These are phyloP conservation scores for Naganishia onofrii DNA, from an alignment of 768 basidiomycete species.

Conservation along the genomic window DNA sequence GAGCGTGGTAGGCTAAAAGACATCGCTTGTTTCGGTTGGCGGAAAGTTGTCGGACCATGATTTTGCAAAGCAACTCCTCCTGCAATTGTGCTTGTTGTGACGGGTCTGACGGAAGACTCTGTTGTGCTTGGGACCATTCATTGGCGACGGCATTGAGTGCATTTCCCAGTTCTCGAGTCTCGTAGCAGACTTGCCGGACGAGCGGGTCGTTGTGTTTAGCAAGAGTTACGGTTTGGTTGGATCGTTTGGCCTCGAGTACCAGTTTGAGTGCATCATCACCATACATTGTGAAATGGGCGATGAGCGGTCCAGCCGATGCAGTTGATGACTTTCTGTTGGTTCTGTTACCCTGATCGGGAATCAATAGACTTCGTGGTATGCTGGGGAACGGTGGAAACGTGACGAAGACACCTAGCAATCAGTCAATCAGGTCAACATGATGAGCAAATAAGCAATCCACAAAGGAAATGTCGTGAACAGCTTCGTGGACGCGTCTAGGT, in stretches of 20 bases:
- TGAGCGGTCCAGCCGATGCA: too few relatives aligned
- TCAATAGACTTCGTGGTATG: too few relatives aligned
- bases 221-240: constrained; percentile 75
- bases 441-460: too few relatives aligned
- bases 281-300: constrained; percentile 49
- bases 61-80: constrained; percentile 57
- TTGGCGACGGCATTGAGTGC: constrained; percentile 40
- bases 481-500: too few relatives aligned
- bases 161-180: constrained; percentile 73
- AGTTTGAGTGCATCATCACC: constrained; percentile 83
- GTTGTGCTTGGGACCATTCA: constrained; percentile 43
- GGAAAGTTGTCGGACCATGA: constrained; percentile 83
- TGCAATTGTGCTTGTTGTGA: constrained; percentile 55
- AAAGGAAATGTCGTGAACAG: too few relatives aligned
- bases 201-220: constrained; percentile 88
- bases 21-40: constrained; percentile 93
- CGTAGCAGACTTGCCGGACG: constrained; percentile 79
- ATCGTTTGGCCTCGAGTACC: constrained; percentile 78
- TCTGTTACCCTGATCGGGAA: too few relatives aligned
- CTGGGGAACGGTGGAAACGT: too few relatives aligned
- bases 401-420: too few relatives aligned
- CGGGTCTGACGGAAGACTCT: constrained; percentile 44
- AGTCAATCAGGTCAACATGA: too few relatives aligned
- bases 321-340: too few relatives aligned
- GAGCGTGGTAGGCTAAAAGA: constrained; percentile 85